phyloP scores from a whole-genome alignment of 306 rosid species.

The Comarum palustre region DNA sequence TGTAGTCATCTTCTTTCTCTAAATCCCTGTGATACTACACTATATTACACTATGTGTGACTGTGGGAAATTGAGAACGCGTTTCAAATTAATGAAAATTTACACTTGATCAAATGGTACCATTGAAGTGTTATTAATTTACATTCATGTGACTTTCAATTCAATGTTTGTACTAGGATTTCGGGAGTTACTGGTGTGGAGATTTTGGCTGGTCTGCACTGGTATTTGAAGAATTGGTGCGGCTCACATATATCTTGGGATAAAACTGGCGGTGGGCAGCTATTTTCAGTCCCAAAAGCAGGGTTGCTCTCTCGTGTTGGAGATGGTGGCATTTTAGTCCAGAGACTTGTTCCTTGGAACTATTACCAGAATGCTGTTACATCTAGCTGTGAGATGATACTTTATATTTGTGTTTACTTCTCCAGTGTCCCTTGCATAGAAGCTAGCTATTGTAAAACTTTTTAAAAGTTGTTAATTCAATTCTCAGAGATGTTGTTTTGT shows the following conservation, averaged over 20 bases:
- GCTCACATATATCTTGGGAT: conserved; percentile 85
- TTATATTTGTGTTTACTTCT: conserved; percentile 11
- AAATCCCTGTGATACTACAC: background rate
- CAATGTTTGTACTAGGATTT: conserved; percentile 35
- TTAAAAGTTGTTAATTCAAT: conserved; percentile 15
- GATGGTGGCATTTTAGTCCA: conserved; percentile 45
- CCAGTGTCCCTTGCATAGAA: background rate
- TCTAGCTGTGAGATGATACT: conserved; percentile 68
- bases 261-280: conserved; percentile 82
- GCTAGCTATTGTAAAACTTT: background rate
- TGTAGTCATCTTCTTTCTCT: conserved; percentile 11
- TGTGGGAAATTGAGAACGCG: background rate
- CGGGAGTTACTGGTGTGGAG: conserved; percentile 80
- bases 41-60: background rate
- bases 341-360: conserved; percentile 79
- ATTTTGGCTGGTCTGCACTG: conserved; percentile 76
- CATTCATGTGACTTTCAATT: conserved; percentile 18
- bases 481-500: conserved; percentile 4
- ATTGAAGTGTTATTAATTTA: background rate
- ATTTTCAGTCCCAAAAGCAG: conserved; percentile 53
- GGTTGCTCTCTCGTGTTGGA: conserved; percentile 51
- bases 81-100: background rate
- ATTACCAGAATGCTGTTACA: conserved; percentile 91
- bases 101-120: background rate
- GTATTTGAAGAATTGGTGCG: conserved; percentile 74